Base-by-base conservation (phyloP, 1,284 basidiomycete genomes). In the Ustilago bromivora region DNA sequence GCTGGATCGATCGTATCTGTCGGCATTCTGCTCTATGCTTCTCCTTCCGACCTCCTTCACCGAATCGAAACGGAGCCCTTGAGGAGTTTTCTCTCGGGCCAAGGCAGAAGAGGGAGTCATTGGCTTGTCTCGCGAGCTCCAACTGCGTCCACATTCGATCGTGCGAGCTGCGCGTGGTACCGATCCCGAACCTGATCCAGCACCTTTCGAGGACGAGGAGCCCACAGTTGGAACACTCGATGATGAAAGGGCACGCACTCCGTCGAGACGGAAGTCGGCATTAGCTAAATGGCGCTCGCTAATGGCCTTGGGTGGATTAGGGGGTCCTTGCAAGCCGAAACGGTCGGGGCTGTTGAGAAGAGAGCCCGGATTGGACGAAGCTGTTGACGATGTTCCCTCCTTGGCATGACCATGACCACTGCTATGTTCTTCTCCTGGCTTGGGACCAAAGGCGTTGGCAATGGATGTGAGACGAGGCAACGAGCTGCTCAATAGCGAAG, bases 191-290 rank as follows among this genome's bases (percentile, higher is more conserved):
- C 52, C 62, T 13, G 47, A 28, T 43, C n/a, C 40, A 9, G 54
- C 47, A 23, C 17, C 47, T 10, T 38, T 8, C 0, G 54, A 47
- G 0, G 49, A 38, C 2, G 61, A 23, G 5, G 60, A 36, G n/a
- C 34, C 61, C 1, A 15, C 17, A 19, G 3, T 46, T 19, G 43
- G 43, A 19, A 46, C 43, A 19, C 43, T 46, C n/a, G n/a, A 43
- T 11, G 66, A 57, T 28, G 32, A 43, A 11, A 31, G 49, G 15
- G 41, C 61, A 11, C 51, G 53, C 3, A 55, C 67, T 19, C 73
- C 76, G 32, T 82, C 77, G 5, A 84, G 75, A 10, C 83, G 70
- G 52, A 82, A 84, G 59, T 85, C 81, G 8, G 81, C 82, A 32
- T 63, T 76, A 10, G 82, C 79, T 19, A 85, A 54, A 54, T 85